A percentile compares a stretch with the other conserved stretches of the same genome.
phyloP scores from a whole-genome alignment of 352 stramenopile genomes.

The Globisporangium canariense region DNA sequence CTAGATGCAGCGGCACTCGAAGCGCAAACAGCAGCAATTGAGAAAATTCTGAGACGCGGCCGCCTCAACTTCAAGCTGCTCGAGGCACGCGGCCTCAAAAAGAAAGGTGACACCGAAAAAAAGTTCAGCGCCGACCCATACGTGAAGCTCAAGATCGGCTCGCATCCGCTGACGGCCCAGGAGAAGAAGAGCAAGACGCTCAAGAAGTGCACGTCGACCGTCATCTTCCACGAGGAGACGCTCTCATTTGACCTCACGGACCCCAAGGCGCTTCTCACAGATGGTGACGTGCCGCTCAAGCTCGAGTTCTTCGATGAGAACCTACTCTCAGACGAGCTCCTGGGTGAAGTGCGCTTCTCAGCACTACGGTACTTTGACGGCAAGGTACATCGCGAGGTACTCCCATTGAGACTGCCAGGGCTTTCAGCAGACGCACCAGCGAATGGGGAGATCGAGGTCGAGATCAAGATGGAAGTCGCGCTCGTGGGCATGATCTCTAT shows the following conservation, averaged over 20 bases:
- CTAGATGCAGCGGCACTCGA: background rate
- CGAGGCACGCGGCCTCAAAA: constrained; percentile 57
- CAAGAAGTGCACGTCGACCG: constrained; percentile 71
- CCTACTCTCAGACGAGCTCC: constrained; percentile 79
- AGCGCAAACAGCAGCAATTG: constrained; percentile 16
- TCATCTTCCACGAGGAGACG: constrained; percentile 86
- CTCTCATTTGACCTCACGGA: constrained; percentile 82
- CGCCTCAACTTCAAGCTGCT: constrained; percentile 71
- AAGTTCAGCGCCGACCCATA: constrained; percentile 79
- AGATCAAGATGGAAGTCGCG: constrained; percentile 76
- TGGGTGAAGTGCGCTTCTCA: constrained; percentile 68
- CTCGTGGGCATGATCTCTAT: constrained; percentile 82
- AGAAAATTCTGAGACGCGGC: constrained; percentile 60
- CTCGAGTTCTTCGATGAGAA: constrained; percentile 89
- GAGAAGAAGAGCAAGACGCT: constrained; percentile 80
- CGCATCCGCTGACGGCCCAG: constrained; percentile 60
- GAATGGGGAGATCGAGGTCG: constrained; percentile 59
- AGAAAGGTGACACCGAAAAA: constrained; percentile 57
- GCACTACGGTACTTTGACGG: constrained; percentile 80
- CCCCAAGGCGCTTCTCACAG: constrained; percentile 59
- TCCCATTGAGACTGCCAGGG: constrained; percentile 51
- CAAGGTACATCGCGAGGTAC: constrained; percentile 43
- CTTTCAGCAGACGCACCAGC: constrained; percentile 11
- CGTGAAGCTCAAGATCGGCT: constrained; percentile 75
- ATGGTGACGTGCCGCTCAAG: constrained; percentile 66